These are phyloP conservation scores for Croton setiger DNA, from an alignment of 441 rosid species.

Conservation along the genomic window DNA sequence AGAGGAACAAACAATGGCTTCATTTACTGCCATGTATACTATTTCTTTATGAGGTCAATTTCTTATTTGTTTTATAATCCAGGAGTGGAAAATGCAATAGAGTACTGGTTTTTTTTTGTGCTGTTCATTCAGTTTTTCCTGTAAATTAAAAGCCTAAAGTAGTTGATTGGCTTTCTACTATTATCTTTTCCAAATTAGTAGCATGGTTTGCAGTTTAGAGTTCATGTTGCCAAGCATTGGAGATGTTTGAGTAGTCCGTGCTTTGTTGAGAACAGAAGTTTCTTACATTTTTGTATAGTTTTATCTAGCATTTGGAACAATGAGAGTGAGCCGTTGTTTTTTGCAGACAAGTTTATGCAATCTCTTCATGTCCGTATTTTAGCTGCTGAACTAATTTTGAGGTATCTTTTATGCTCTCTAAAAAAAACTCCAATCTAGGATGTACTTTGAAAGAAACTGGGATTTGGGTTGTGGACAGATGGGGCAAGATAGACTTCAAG, in stretches of 20 bases:
- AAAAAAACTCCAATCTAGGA: background rate
- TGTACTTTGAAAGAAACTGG: background rate
- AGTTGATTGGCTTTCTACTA: background rate
- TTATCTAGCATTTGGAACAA: background rate
- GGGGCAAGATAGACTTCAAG: background rate
- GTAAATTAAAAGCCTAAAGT: background rate
- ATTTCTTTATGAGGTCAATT: background rate
- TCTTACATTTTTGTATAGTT: background rate
- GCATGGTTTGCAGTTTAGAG: slow-evolving; percentile 1
- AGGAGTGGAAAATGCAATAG: background rate
- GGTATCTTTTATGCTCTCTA: background rate
- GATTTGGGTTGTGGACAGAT: background rate
- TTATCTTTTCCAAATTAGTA: background rate
- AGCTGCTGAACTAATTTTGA: slow-evolving; percentile 7
- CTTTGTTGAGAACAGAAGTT: background rate
- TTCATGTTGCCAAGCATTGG: slow-evolving; percentile 1
- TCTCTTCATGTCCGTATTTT: background rate
- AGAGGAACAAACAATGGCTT: too few species aligned
- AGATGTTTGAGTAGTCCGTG: background rate
- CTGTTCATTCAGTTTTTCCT: background rate
- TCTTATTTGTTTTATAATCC: background rate
- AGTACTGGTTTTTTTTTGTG: background rate
- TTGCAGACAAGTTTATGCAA: slow-evolving; percentile 8
- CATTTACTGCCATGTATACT: background rate
- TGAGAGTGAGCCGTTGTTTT: background rate